phyloP scores from a whole-genome alignment of 768 basidiomycete species.

The Lanmaoa rubissima region DNA sequence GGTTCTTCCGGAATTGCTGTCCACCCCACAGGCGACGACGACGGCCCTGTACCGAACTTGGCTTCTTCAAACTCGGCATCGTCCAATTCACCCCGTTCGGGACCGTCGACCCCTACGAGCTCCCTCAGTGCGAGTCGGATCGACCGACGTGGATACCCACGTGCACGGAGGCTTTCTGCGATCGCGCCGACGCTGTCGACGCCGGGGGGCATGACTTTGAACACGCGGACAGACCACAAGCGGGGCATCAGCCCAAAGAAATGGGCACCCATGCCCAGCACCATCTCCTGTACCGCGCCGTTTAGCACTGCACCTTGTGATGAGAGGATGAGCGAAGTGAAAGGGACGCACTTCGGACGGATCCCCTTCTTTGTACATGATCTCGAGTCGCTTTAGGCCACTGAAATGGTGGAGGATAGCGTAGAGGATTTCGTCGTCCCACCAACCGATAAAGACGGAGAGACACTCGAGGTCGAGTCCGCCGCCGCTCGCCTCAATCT shows the following conservation, averaged over 20 bases:
- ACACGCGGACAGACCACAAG: slow-evolving; percentile 41
- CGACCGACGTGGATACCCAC: slow-evolving; percentile 12
- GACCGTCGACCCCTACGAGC: slow-evolving; percentile 4
- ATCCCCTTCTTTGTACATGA: slow-evolving; percentile 37
- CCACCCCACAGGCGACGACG: slow-evolving; percentile 1
- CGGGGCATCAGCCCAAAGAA: slow-evolving; percentile 37
- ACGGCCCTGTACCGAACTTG: background rate
- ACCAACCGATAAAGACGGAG: slow-evolving; percentile 38
- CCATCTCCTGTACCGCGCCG: slow-evolving; percentile 28
- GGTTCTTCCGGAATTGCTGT: slow-evolving; percentile 3
- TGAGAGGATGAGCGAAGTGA: background rate
- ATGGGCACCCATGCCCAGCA: slow-evolving; percentile 44
- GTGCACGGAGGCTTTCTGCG: slow-evolving; percentile 7
- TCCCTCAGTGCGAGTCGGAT: slow-evolving; percentile 12
- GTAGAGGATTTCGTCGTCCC: slow-evolving; percentile 48
- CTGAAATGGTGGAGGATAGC: slow-evolving; percentile 40
- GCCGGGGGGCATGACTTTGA: slow-evolving; percentile 24
- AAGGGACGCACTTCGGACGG: slow-evolving; percentile 40
- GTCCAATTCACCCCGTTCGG: slow-evolving; percentile 18
- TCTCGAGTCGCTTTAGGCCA: slow-evolving; percentile 36
- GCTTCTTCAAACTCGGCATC: slow-evolving; percentile 24
- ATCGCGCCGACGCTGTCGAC: slow-evolving; percentile 4
- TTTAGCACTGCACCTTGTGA: background rate
- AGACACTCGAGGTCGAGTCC: slow-evolving; percentile 29
- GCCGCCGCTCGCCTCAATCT: slow-evolving; percentile 18